Conservation (phyloP, 2,329 filamentous ascomycete species). For the Blastomyces parvus region DNA sequence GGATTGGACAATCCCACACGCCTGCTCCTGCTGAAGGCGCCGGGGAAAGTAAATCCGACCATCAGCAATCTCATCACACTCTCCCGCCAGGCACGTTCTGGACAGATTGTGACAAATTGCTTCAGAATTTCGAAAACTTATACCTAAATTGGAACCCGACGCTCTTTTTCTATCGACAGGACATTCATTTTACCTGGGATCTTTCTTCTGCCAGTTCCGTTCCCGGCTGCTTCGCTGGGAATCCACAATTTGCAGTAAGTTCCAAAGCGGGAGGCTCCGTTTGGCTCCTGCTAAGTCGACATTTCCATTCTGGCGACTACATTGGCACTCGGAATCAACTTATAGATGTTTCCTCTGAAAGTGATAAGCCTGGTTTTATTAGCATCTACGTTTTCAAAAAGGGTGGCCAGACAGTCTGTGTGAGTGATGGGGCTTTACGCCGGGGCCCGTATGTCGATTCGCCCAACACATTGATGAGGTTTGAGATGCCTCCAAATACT, state of each 20-base stretch:
- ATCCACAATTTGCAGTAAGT: constrained; percentile 51
- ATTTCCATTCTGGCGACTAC: constrained; percentile 64
- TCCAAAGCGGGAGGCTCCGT: constrained; percentile 51
- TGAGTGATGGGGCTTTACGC: constrained; percentile 61
- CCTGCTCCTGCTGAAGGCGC: constrained; percentile 11
- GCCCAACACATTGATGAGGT: constrained; percentile 75
- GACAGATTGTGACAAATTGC: constrained; percentile 79
- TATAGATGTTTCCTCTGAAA: constrained; percentile 34
- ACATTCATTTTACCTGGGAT: constrained; percentile 84
- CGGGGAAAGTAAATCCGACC: constrained; percentile 10
- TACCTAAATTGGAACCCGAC: constrained; percentile 96
- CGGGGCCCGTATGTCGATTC: constrained; percentile 87
- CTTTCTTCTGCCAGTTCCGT: constrained; percentile 46
- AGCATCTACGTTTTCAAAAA: constrained; percentile 72
- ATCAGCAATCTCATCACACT: constrained; percentile 18
- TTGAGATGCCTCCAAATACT: constrained; percentile 48
- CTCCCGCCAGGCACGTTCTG: constrained; percentile 70
- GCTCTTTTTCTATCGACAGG: constrained; percentile 70
- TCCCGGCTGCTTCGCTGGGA: constrained; percentile 61
- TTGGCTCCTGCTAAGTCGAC: constrained; percentile 79
- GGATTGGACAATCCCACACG: constrained; percentile 16
- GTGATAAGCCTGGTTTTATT: constrained; percentile 65
- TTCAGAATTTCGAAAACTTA: constrained; percentile 88
- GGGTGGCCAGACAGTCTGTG: constrained; percentile 60
- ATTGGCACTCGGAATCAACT: constrained; percentile 11